Evolutionary conservation across 768 basidiomycete species (phyloP), one percentile per base, ranked within the genome.

Genomic region (Naganishia antarctica): DNA sequence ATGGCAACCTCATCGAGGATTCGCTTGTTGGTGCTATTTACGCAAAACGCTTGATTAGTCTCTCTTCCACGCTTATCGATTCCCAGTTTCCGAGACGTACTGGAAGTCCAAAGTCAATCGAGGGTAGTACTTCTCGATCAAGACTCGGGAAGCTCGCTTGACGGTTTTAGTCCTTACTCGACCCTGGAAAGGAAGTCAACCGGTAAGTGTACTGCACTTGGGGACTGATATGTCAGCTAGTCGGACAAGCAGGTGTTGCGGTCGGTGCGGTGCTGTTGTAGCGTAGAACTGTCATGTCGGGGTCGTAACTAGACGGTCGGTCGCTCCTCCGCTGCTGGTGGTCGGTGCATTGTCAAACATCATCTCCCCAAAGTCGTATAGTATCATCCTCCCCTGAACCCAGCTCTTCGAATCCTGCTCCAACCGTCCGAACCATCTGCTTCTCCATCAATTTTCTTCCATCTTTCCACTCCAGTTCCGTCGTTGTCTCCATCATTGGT

Each of bases 71-170:
- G 40, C 31, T 43, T n/a, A 11, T 21, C 32, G 48, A 40, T 4
- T 26, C 45, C 51, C 12, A 25, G 43, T 25, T 7, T 21, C 26
- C 0, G 51, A 12, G 13, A 77, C 77, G 71, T 69, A 78, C 78
- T 97, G 92, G 81, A 98, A 98, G 80, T 98, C 94, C 79, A 97
- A 89, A 70, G 94, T 98, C 73, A 99, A 86, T 77, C 94, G 90
- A 72, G 94, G 94, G 83, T 99, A 99, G 86, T 97, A 99, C 85
- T 97, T 97, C 85, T 99, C 96, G 77, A 99, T 98, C 81, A 98
- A 85, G 74, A 93, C 91, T 69, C 96, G 87, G 70, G 93, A 97
- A 76, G 96, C 94, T 82, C 93, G 90, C 85, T 99, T 99, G 78
- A 93, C 94, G 70, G 96, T 99, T 83, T 99, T 99, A 75, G 96